These are phyloP conservation scores for Skeletonema grethae DNA, from an alignment of 108 stramenopile genomes.

Conservation along the genomic window DNA sequence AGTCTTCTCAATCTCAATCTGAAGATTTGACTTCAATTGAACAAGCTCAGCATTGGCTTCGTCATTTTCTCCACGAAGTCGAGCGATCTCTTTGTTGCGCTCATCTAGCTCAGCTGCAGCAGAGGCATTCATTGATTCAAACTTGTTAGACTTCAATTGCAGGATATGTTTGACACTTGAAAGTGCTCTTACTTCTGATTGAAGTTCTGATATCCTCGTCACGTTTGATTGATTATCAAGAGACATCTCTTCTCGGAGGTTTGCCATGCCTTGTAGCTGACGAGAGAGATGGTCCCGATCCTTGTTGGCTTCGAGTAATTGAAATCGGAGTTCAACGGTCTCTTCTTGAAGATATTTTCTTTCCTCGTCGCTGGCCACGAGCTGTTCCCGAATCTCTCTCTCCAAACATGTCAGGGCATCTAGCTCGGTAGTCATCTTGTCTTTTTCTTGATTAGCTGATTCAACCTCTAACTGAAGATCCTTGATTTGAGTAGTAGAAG, in stretches of 20 bases:
- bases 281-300: not conserved
- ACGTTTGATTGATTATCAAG: not conserved
- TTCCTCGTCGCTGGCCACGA: not conserved
- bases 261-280: not conserved
- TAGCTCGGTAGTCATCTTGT: not conserved
- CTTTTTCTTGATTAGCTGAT: not conserved
- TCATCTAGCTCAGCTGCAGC: not conserved
- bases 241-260: not conserved
- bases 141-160: not conserved
- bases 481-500: not conserved
- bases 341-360: not conserved
- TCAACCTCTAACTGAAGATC: not conserved
- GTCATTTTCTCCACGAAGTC: not conserved
- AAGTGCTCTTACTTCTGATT: constrained; percentile 1
- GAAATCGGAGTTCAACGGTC: not conserved
- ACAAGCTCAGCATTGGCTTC: not conserved
- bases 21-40: not conserved
- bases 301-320: not conserved
- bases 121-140: constrained; percentile 3
- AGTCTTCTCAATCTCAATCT: not conserved
- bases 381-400: not conserved
- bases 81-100: not conserved
- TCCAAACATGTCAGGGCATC: not conserved
- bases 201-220: not conserved
- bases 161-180: not conserved